These are phyloP conservation scores for Polygonum aviculare DNA, from an alignment of 148 eudicot genomes.

Conservation along the genomic window DNA sequence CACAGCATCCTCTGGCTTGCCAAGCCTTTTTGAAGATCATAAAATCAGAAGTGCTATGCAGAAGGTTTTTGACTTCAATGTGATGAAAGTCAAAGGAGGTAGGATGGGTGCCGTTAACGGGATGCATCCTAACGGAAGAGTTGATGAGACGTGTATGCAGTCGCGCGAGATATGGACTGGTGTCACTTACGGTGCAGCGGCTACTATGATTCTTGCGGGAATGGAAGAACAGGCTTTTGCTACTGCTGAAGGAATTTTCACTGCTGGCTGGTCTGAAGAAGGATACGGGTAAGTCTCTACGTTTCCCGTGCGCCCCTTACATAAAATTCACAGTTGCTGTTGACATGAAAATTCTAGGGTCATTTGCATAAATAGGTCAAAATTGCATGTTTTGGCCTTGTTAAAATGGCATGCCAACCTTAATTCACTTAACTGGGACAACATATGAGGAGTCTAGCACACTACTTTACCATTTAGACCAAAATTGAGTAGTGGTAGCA, in stretches of 20 bases:
- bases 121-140: conserved; percentile 86
- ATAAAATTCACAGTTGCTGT: background rate
- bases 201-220: conserved; percentile 93
- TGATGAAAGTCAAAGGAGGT: conserved; percentile 86
- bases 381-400: too few relatives aligned
- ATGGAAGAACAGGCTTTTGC: conserved; percentile 85
- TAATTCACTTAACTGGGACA: background rate
- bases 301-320: background rate
- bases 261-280: conserved; percentile 96
- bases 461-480: too few relatives aligned
- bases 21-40: conserved; percentile 62
- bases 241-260: conserved; percentile 89
- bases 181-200: conserved; percentile 82
- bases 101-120: conserved; percentile 97
- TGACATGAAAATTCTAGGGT: background rate
- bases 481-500: too few relatives aligned
- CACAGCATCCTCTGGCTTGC: conserved; percentile 84
- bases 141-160: conserved; percentile 98
- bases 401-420: background rate
- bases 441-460: too few relatives aligned
- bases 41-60: conserved; percentile 68
- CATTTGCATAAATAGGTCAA: background rate
- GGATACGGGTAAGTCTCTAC: conserved; percentile 71
- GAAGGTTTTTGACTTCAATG: conserved; percentile 82
- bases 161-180: conserved; percentile 98